Conservation (phyloP, 371 early-diverging fungal species). For the Sporodiniella umbellata region DNA sequence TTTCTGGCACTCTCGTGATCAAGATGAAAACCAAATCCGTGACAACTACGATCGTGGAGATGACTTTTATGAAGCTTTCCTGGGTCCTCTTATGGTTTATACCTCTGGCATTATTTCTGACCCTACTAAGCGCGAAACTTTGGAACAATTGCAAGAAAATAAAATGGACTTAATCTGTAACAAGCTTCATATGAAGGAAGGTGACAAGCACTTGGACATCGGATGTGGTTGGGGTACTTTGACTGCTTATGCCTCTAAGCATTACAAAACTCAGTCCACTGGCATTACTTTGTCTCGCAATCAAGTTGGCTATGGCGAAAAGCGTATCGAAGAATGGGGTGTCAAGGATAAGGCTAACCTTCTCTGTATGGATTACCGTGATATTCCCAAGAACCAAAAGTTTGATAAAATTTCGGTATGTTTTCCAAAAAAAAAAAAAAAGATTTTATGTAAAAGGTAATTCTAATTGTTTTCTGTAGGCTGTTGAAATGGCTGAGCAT, state of each 20-base stretch:
- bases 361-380: slow-evolving; percentile 94
- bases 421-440: no score
- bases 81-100: slow-evolving; percentile 94
- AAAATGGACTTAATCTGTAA: slow-evolving; percentile 89
- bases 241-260: slow-evolving; percentile 84
- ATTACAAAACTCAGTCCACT: slow-evolving; percentile 83
- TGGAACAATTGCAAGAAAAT: slow-evolving; percentile 94
- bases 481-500: slow-evolving; percentile 98
- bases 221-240: slow-evolving; percentile 99
- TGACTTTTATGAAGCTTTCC: slow-evolving; percentile 93
- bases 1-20: slow-evolving; percentile 91
- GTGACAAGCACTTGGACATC: slow-evolving; percentile 93
- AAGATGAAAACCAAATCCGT: slow-evolving; percentile 95
- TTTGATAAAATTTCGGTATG: slow-evolving; percentile 88
- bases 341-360: slow-evolving; percentile 77
- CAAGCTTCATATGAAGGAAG: slow-evolving; percentile 82
- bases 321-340: slow-evolving; percentile 80
- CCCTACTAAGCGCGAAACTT: slow-evolving; percentile 69
- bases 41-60: slow-evolving; percentile 98
- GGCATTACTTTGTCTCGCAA: slow-evolving; percentile 93
- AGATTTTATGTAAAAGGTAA: neutral
- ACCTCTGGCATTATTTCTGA: slow-evolving; percentile 91
- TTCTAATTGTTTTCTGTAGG: slow-evolving; percentile 15
- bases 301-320: slow-evolving; percentile 86
- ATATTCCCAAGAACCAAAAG: slow-evolving; percentile 81